Base-by-base conservation (phyloP, 164 flowering plant genomes). In the Paratinospora sagittata region DNA sequence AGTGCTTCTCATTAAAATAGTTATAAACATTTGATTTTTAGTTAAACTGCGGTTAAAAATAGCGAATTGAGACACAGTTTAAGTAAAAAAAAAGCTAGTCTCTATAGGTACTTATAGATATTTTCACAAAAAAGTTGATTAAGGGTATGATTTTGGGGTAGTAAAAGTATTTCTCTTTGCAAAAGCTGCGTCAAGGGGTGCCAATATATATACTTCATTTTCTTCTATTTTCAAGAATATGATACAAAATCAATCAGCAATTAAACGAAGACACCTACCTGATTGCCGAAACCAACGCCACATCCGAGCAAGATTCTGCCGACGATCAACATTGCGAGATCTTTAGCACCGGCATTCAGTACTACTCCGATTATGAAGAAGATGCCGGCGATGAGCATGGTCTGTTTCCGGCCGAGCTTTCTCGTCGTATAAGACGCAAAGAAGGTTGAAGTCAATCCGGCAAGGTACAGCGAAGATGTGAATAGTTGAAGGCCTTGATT, bases 231-330 rank as follows among this genome's bases (percentile, higher is more conserved):
- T 47, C 16, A 17, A 19, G 34, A 30, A 30, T n/a, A 30, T 30
- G 34, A 30, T 30, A 4, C 34, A 4, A 30, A 30, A 4, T 30
- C 2, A 4, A 4, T 30, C 34, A 30, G 34, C 34, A 52, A 52
- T 52, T 0, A 52, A 55, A 60, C 68, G 33, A 17, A 30, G 4
- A 30, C 2, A 30, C 34, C 34, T 8, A 90, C 98, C 95, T 93
- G 97, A 78, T 93, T 94, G 66, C 96, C 97, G 34, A 94, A 94
- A 41, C 98, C 98, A 61, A 94, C 98, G 0, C 98, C 98, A 72
- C 95, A 90, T 8, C 98, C 98, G 23, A 94, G 94, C 61, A 90
- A 73, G 63, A 94, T 89, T 74, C 98, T 81, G 2, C 98, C 98
- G 24, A 87, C n/a, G 60, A 92, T 90, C 67, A 94, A 92, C 97